Base-by-base conservation (phyloP, 768 basidiomycete species). In the Termitomyces sp. region DNA sequence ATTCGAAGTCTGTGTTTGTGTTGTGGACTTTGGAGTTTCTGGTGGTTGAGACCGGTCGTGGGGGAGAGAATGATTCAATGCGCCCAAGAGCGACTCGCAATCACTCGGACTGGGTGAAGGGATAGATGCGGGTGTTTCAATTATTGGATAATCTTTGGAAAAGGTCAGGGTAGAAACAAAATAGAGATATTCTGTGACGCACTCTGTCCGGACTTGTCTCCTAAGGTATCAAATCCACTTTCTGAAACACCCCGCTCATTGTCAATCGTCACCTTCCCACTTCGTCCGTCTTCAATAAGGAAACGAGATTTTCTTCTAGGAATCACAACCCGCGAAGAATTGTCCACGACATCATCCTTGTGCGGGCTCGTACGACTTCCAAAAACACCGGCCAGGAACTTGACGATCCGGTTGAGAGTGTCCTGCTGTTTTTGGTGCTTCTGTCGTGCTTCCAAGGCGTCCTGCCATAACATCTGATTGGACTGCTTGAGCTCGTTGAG, bases 341-440 rank as follows among this genome's bases (percentile, higher is more conserved):
- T 49, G 32, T 70, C 67, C 3, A 66, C 65, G 9, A 58, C 66
- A 45, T 71, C 72, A 34, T 75, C 72, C 53, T 74, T 72, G 26
- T 62, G 64, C 12, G 76, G 71, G 46, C 72, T 76, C 1, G 76
- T 75, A 54, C 79, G 81, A 45, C 70, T 71, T 13, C 89, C 89
- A 74, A 98, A 98, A 3, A 98, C 89, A 13, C 93, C 88, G 10
- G 95, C 95, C 55, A 99, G 74, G 73, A 99, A 98, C 59, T 93
- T 90, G 62, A 99, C 82, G 60, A 99, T 98, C 55, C 92, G 79
- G 67, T 97, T 94, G 69, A 98, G 94, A 22, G 94, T 97, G 70
- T 98, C 95, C 67, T 97, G 90, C 63, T 98, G 95, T 67, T 92
- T 95, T 69, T 93, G 87, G 67, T 96, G 88, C 56, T 86, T 82